These are phyloP conservation scores for Phyllachora maydis DNA, from an alignment of 2,329 filamentous ascomycete species.

Conservation along the genomic window DNA sequence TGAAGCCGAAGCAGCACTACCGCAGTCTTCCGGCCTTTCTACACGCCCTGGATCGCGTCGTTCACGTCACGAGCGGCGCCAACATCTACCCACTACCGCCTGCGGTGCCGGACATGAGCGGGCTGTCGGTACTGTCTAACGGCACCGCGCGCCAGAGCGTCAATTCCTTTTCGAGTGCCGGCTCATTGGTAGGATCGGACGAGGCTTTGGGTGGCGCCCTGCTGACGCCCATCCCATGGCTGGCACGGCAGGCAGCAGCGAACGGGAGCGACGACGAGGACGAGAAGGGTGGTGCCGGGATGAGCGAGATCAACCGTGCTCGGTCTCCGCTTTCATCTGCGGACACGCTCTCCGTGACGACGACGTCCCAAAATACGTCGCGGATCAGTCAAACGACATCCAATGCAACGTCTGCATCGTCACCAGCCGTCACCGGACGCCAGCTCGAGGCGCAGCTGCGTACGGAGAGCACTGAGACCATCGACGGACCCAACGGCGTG, in stretches of 20 bases:
- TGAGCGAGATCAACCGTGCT: constrained; percentile 4
- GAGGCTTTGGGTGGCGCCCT: constrained; percentile 79
- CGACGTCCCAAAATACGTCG: constrained; percentile 6
- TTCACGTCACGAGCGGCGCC: constrained; percentile 69
- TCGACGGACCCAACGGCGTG: constrained; percentile 61
- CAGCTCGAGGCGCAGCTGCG: constrained; percentile 38
- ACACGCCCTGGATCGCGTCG: constrained; percentile 73
- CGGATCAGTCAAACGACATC: constrained; percentile 6
- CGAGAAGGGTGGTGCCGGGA: too few species aligned
- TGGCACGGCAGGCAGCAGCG: constrained; percentile 26
- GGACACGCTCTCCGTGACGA: too few species aligned
- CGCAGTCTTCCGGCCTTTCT: constrained; percentile 66
- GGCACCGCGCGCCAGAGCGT: constrained; percentile 18
- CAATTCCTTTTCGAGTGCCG: constrained; percentile 11
- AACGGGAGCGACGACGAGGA: constrained; percentile 8
- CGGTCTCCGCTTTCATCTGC: too few species aligned
- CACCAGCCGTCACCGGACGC: constrained; percentile 11
- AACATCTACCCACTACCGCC: constrained; percentile 68
- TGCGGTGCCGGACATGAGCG: constrained; percentile 34
- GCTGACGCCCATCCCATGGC: constrained; percentile 86
- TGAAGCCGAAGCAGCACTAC: constrained; percentile 62
- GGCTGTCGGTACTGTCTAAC: constrained; percentile 34
- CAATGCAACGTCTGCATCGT: constrained; percentile 6
- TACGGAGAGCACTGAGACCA: constrained; percentile 60
- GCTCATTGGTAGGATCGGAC: constrained; percentile 49